Evolutionary conservation across 2,329 filamentous ascomycete species (phyloP).

Genomic region (Fusarium incarnatum): DNA sequence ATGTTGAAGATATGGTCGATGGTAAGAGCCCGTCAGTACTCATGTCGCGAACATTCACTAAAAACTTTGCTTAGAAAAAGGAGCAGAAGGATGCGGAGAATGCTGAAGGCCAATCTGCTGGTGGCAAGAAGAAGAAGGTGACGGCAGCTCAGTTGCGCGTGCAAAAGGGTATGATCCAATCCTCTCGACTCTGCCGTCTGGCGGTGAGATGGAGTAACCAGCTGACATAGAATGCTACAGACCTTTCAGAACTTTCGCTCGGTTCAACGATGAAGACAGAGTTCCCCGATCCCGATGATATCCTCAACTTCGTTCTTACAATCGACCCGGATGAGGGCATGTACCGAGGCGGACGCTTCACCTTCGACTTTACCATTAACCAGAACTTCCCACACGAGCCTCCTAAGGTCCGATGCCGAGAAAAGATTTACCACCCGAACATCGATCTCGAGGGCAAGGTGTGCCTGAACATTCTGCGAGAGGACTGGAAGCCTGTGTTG

Average conservation of each 20-base stretch:
- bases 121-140: constrained; percentile 97
- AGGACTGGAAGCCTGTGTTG: constrained; percentile 99
- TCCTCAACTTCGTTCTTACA: constrained; percentile 83
- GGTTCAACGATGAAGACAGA: constrained; percentile 83
- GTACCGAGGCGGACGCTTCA: constrained; percentile 90
- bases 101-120: constrained; percentile 75
- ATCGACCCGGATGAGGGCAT: constrained; percentile 87
- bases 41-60: constrained; percentile 21
- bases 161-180: constrained; percentile 79
- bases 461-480: constrained; percentile 94
- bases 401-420: constrained; percentile 94
- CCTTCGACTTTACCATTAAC: constrained; percentile 91
- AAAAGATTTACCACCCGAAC: constrained; percentile 99
- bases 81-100: constrained; percentile 96
- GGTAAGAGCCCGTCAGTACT: constrained; percentile 63
- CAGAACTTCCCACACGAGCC: constrained; percentile 97
- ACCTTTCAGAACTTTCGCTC: constrained; percentile 83
- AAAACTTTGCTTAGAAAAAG: constrained; percentile 75
- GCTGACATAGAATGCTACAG: constrained; percentile 57
- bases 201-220: neutral
- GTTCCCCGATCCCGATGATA: constrained; percentile 86
- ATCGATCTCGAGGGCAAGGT: constrained; percentile 98
- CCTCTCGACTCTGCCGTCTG: neutral
- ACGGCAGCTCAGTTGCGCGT: constrained; percentile 95
- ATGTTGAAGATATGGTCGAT: constrained; percentile 99